A percentile compares a stretch with the other conserved stretches of the same genome.
phyloP scores from a whole-genome alignment of 2,329 filamentous ascomycete species.

The Cladosporium sp. region DNA sequence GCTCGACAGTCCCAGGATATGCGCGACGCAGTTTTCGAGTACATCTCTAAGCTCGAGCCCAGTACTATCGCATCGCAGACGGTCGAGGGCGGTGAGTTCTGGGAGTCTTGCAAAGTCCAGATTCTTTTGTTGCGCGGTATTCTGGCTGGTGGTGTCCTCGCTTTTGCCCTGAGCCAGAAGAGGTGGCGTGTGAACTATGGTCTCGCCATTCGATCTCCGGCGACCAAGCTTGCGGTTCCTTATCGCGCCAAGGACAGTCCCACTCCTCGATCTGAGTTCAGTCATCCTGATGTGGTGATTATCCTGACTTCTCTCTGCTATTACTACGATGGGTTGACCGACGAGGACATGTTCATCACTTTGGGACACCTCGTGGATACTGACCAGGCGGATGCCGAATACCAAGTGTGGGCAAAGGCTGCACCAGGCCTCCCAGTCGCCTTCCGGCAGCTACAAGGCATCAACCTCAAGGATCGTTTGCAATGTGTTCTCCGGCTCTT shows the following conservation, averaged over 20 bases:
- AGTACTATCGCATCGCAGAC: too few species aligned
- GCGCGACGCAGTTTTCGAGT: constrained; percentile 24
- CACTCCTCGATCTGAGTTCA: constrained; percentile 64
- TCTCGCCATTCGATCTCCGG: constrained; percentile 50
- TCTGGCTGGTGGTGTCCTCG: constrained; percentile 60
- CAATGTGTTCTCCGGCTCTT: constrained; percentile 30
- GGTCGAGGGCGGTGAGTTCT: constrained; percentile 22
- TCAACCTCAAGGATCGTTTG: constrained; percentile 33
- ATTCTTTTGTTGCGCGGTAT: constrained; percentile 65
- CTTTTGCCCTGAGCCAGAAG: constrained; percentile 62
- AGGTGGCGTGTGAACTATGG: constrained; percentile 67
- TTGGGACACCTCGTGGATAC: constrained; percentile 29
- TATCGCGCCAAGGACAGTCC: constrained; percentile 68
- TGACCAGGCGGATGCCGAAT: constrained; percentile 31
- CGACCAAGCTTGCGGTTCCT: constrained; percentile 61
- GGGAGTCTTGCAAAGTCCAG: constrained; percentile 30
- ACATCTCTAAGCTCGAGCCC: constrained; percentile 25
- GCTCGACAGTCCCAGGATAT: constrained; percentile 20
- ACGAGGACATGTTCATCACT: constrained; percentile 47
- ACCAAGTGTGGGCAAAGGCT: constrained; percentile 31
- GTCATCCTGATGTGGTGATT: constrained; percentile 68
- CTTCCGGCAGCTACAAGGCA: constrained; percentile 29
- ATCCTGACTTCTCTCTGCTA: constrained; percentile 66
- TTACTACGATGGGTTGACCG: constrained; percentile 63
- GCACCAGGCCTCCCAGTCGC: constrained; percentile 22